A percentile compares a stretch with the other conserved stretches of the same genome.
Evolutionary conservation across 345 rosid genomes (phyloP).

Genomic region (Populus euphratica): DNA sequence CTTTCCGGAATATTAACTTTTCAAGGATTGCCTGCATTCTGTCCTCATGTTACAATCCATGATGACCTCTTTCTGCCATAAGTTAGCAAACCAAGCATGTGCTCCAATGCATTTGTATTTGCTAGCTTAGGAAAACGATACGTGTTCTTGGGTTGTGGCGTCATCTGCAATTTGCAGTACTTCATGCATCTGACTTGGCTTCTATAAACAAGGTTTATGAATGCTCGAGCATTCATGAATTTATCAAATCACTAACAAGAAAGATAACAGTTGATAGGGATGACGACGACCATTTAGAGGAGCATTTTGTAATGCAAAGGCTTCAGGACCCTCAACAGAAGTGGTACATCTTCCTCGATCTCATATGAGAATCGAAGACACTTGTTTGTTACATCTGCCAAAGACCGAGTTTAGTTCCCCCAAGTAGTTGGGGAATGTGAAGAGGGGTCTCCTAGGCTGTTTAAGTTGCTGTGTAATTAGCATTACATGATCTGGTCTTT

Average conservation of each 20-base stretch:
- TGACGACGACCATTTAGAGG: not conserved
- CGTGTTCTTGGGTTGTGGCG: not conserved
- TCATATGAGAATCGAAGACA: not conserved
- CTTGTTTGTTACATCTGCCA: not conserved
- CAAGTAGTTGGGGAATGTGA: no score
- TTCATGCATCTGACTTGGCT: not conserved
- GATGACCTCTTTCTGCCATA: not conserved
- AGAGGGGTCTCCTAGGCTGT: no score
- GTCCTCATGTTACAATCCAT: not conserved
- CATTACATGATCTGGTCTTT: no score
- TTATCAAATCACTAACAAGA: not conserved
- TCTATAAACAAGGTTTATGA: not conserved
- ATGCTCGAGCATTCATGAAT: not conserved
- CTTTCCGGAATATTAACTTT: not conserved
- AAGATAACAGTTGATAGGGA: no score
- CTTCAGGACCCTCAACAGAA: not conserved
- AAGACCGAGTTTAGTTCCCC: not conserved
- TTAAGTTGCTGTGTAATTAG: no score
- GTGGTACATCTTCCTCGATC: not conserved
- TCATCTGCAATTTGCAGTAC: not conserved
- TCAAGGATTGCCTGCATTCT: not conserved
- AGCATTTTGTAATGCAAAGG: not conserved
- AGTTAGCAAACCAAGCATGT: not conserved
- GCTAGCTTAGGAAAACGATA: no score
- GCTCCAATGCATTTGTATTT: no score